Evolutionary conservation across 345 rosid species (phyloP).

Genomic region (Rhodomyrtus tomentosa): DNA sequence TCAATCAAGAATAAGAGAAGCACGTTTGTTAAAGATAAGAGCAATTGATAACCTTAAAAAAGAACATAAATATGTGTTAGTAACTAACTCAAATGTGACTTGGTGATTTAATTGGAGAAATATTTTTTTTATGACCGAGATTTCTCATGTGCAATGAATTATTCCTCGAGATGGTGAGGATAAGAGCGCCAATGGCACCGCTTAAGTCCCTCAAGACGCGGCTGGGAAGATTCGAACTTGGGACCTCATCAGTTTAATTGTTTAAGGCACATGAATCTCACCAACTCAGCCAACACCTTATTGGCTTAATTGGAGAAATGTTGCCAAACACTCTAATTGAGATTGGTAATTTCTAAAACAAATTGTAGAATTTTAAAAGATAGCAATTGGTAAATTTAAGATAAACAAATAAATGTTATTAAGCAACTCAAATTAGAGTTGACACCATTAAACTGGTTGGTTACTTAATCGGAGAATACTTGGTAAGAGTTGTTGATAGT

Average conservation of each 20-base stretch:
- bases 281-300: no score
- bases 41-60: neutral
- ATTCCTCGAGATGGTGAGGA: no score
- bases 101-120: neutral
- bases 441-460: neutral
- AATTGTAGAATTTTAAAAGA: no score
- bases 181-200: no score
- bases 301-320: neutral
- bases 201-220: no score
- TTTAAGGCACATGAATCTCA: no score
- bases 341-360: neutral
- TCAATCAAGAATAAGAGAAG: neutral
- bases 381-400: neutral
- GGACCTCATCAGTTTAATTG: no score
- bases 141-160: no score
- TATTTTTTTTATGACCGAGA: no score
- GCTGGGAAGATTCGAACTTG: no score
- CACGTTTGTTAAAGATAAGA: neutral
- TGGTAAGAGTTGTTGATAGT: neutral
- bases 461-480: neutral
- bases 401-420: no score
- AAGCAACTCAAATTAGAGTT: neutral
- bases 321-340: neutral
- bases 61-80: neutral
- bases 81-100: no score